phyloP scores from a whole-genome alignment of 306 rosid species.

The Vigna angularis region DNA sequence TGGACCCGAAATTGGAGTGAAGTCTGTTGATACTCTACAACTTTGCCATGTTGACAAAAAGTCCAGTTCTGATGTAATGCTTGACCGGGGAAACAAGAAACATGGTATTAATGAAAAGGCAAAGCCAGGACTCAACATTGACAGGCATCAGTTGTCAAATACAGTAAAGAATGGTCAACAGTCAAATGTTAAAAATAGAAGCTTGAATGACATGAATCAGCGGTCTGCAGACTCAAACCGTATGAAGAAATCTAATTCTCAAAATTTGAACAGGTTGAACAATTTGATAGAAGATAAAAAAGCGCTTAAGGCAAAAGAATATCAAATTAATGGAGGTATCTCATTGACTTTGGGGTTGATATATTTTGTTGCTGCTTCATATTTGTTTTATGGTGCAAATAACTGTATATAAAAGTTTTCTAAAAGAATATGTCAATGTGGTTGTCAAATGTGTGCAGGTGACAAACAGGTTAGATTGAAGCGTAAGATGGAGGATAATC shows the following conservation, averaged over 20 bases:
- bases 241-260: slow-evolving; percentile 52
- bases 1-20: slow-evolving; percentile 46
- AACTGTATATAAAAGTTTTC: neutral
- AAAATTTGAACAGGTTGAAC: slow-evolving; percentile 40
- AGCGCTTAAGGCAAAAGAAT: slow-evolving; percentile 49
- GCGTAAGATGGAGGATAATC: slow-evolving; percentile 52
- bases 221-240: slow-evolving; percentile 43
- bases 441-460: slow-evolving; percentile 46
- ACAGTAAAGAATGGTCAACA: slow-evolving; percentile 49
- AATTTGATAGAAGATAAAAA: slow-evolving; percentile 50
- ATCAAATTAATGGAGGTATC: slow-evolving; percentile 53
- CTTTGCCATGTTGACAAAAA: slow-evolving; percentile 39
- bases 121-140: slow-evolving; percentile 41
- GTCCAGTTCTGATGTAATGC: slow-evolving; percentile 39
- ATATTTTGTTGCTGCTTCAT: slow-evolving; percentile 21
- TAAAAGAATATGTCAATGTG: neutral
- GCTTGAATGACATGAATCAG: slow-evolving; percentile 49
- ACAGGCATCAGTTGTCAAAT: slow-evolving; percentile 36
- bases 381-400: slow-evolving; percentile 10
- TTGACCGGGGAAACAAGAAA: slow-evolving; percentile 58
- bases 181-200: slow-evolving; percentile 46
- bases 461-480: slow-evolving; percentile 53
- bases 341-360: slow-evolving; percentile 24
- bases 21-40: slow-evolving; percentile 40
- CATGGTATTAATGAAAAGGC: slow-evolving; percentile 43